Conservation (phyloP, 1,284 basidiomycete species). For the Kwoniella shivajii region DNA sequence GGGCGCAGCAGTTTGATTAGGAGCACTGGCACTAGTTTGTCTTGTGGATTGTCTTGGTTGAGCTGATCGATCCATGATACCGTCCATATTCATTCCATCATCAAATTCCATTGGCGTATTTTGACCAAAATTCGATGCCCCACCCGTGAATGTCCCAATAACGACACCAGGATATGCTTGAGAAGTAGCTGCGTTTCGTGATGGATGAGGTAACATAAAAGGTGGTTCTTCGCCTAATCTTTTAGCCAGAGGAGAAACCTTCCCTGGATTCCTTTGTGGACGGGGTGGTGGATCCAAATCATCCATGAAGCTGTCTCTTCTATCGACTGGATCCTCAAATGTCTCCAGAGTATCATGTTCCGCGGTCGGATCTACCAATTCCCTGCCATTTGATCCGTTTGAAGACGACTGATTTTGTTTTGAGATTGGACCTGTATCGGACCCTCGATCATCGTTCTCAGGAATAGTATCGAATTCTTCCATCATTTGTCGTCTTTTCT, state of each 20-base stretch:
- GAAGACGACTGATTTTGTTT: too few species aligned
- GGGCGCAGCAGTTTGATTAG: slow-evolving; percentile 21
- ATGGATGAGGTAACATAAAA: slow-evolving; percentile 30
- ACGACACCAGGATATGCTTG: slow-evolving; percentile 38
- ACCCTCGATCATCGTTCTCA: too few species aligned
- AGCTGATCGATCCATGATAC: slow-evolving; percentile 42
- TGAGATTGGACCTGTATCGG: too few species aligned
- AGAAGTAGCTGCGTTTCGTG: slow-evolving; percentile 4
- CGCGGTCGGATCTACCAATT: not conserved
- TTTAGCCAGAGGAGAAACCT: slow-evolving; percentile 27
- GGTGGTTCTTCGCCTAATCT: slow-evolving; percentile 33
- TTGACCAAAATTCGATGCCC: slow-evolving; percentile 26
- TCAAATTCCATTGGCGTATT: slow-evolving; percentile 30
- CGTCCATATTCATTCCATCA: slow-evolving; percentile 34
- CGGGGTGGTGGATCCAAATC: not conserved
- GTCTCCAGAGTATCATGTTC: not conserved
- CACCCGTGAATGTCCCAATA: slow-evolving; percentile 29
- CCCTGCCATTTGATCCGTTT: too few species aligned
- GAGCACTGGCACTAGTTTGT: slow-evolving; percentile 8
- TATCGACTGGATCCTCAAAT: not conserved
- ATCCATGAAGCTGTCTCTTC: slow-evolving; percentile 9
- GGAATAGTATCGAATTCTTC: too few species aligned
- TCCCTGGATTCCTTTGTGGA: not conserved
- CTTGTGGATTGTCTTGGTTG: slow-evolving; percentile 10
- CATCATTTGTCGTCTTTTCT: too few species aligned